Conservation (phyloP, 768 basidiomycete species). For the Dioszegia aurantiaca region DNA sequence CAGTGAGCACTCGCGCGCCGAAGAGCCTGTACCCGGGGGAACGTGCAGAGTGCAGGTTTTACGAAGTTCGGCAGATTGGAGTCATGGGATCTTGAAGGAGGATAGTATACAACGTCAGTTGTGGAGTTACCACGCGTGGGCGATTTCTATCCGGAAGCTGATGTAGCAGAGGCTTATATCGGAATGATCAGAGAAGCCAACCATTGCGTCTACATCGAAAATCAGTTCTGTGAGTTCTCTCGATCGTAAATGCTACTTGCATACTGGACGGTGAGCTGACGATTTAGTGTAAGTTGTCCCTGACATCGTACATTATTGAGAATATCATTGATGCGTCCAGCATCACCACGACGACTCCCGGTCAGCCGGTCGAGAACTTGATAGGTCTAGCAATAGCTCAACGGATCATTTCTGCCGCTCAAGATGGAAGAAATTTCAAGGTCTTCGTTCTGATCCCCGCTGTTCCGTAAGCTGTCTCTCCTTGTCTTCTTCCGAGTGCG, state of each 20-base stretch:
- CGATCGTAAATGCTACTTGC: too few relatives aligned
- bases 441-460: conserved; percentile 86
- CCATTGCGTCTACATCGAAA: conserved; percentile 85
- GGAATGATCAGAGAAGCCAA: conserved; percentile 73
- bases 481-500: not conserved
- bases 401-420: conserved; percentile 77
- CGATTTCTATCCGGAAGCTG: not conserved
- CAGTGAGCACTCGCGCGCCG: conserved; percentile 38
- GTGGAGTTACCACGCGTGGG: not conserved
- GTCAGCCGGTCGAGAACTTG: conserved; percentile 71
- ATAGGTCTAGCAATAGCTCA: conserved; percentile 76
- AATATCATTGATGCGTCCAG: conserved; percentile 56
- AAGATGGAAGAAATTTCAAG: conserved; percentile 71
- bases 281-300: conserved; percentile 23
- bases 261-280: conserved; percentile 22
- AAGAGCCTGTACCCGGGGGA: conserved; percentile 47
- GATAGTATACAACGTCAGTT: conserved; percentile 70
- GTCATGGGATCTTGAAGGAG: conserved; percentile 84
- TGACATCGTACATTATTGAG: too few relatives aligned
- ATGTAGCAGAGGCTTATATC: conserved; percentile 60
- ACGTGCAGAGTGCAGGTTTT: conserved; percentile 54
- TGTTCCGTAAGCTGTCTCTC: conserved; percentile 58
- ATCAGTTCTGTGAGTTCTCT: conserved; percentile 54
- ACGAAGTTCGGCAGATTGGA: conserved; percentile 88
- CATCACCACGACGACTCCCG: conserved; percentile 68